These are phyloP conservation scores for Ganoderma leucocontextum DNA, from an alignment of 1,284 basidiomycete species.

Conservation along the genomic window DNA sequence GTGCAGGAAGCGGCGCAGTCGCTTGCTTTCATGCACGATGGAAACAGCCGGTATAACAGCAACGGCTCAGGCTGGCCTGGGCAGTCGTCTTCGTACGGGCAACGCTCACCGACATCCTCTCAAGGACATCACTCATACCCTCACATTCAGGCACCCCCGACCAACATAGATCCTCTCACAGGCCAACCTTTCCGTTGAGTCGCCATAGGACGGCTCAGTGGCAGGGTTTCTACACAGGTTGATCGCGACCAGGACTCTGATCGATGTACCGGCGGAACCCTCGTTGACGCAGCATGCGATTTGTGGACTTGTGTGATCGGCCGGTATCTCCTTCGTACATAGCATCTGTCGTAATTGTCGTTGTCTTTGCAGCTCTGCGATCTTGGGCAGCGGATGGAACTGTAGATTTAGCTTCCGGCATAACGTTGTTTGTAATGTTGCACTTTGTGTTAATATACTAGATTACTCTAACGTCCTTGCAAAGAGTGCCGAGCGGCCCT, in stretches of 20 bases:
- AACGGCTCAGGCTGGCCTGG: conserved; percentile 21
- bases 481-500: too few species aligned
- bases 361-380: conserved; percentile 8
- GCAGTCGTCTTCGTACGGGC: conserved; percentile 25
- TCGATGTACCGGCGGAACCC: conserved; percentile 1
- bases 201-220: conserved; percentile 22
- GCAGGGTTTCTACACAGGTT: conserved; percentile 11
- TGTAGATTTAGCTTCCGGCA: conserved; percentile 17
- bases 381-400: conserved; percentile 16
- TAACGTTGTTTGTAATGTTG: conserved; percentile 20
- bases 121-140: conserved; percentile 18
- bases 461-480: neutral
- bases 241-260: conserved; percentile 17
- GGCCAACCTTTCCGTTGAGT: conserved; percentile 20
- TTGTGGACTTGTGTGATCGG: conserved; percentile 2
- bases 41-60: conserved; percentile 23
- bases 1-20: conserved; percentile 37
- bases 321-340: conserved; percentile 9
- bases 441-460: conserved; percentile 17
- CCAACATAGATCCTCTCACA: conserved; percentile 26
- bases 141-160: conserved; percentile 14
- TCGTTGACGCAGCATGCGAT: neutral
- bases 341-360: conserved; percentile 13
- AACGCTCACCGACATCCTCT: conserved; percentile 12
- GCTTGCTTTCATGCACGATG: conserved; percentile 36